Base-by-base conservation (phyloP, 768 basidiomycete species). In the Phaeotremella skinneri region DNA sequence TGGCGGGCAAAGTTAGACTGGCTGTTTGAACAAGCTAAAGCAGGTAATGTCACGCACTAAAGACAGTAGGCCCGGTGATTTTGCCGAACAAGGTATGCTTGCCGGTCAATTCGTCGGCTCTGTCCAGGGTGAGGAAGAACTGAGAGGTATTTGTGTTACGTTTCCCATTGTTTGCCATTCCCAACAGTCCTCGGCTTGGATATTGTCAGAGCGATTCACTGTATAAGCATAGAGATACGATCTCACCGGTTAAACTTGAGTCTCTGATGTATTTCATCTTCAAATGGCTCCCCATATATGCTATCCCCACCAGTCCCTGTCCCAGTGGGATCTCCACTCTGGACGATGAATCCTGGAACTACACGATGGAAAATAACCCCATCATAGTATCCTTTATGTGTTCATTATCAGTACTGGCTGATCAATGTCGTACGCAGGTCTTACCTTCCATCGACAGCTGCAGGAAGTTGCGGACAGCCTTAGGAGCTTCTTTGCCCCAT, bases 401-500 rank as follows among this genome's bases (percentile, higher is more conserved):
- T 49, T 42, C 16, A 26, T 20, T 16, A 13, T n/a, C 4, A 32
- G 49, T 26, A 39, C 16, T 17, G 20, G 9, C 34, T 13, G 37
- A 6, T 34, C 32, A 21, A 6, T 55, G 41, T 50, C 55, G 58
- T 55, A 52, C 32, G 56, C 21, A 11, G 61, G 59, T 82, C 85
- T 69, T 74, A 89, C 90, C 91, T 82, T 93, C 89, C 84, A 93
- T 87, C 1, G 89, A 86, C 48, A 94, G 81, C 16, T 88, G 85
- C 41, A 94, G 80, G 77, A 92, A 91, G 78, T 93, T 93, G 48
- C 93, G 84, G 74, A 90, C 93, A 77, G 96, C 81, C 81, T 90
- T 91, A 0, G 96, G 96, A 21, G 90, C 85, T 85, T 98, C 94
- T 85, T 90, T 94, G 16, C 91, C 85, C 91, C 91, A 97, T 52